Evolutionary conservation across 257 asterid species (phyloP).

Genomic region (Solanum sejunctum): DNA sequence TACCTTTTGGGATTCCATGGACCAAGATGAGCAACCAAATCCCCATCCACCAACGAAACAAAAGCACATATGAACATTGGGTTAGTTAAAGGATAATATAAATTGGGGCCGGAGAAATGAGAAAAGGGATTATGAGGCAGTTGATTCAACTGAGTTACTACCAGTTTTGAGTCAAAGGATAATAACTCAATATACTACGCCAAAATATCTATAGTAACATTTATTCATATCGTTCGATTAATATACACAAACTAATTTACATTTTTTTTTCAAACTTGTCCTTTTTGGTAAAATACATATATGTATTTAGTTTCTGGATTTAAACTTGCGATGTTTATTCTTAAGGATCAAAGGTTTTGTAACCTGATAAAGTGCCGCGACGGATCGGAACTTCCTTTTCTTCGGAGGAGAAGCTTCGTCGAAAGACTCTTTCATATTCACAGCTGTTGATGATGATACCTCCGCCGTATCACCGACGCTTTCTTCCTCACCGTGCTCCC

Average conservation of each 20-base stretch:
- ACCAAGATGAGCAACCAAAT: background rate
- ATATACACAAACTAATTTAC: background rate
- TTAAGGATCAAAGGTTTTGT: conserved; percentile 19
- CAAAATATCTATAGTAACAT: background rate
- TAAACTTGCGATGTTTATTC: conserved; percentile 9
- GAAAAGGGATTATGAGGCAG: background rate
- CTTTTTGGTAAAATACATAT: background rate
- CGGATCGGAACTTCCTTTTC: conserved; percentile 36
- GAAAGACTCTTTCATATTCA: background rate
- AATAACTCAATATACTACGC: background rate
- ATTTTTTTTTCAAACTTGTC: background rate
- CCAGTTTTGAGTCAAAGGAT: background rate
- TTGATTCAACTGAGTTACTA: background rate
- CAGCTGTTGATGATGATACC: conserved; percentile 12
- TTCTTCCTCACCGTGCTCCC: conserved; percentile 17
- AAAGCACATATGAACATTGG: background rate
- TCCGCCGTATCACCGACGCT: conserved; percentile 39
- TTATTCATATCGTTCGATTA: background rate
- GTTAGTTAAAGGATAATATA: background rate
- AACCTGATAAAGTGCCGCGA: conserved; percentile 26
- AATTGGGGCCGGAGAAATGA: background rate
- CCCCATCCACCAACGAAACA: background rate
- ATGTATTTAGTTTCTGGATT: background rate
- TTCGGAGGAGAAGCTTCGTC: conserved; percentile 10
- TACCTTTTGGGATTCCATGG: too few species aligned